phyloP scores from a whole-genome alignment of 1,284 basidiomycete species.

The Pholiota adiposa region DNA sequence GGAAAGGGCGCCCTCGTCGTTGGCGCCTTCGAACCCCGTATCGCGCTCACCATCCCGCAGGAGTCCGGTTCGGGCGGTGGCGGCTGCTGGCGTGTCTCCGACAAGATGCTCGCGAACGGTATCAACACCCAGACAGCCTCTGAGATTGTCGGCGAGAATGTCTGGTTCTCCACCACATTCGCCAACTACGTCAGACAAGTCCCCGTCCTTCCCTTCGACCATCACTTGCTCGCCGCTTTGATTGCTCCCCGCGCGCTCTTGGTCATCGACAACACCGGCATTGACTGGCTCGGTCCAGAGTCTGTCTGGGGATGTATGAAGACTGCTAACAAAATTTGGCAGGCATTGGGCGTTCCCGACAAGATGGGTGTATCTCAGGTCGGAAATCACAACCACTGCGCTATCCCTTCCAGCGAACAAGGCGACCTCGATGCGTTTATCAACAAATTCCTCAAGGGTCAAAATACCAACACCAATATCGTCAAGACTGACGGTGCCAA shows the following conservation, averaged over 20 bases:
- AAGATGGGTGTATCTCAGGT: conserved; percentile 54
- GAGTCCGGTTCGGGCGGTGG: conserved; percentile 61
- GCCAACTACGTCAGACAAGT: conserved; percentile 47
- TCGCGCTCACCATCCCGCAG: conserved; percentile 59
- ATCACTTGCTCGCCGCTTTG: conserved; percentile 53
- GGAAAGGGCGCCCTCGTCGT: conserved; percentile 60
- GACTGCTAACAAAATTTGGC: conserved; percentile 50
- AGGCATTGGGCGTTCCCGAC: conserved; percentile 50
- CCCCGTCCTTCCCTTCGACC: conserved; percentile 51
- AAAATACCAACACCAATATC: conserved; percentile 47
- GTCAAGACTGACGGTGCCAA: conserved; percentile 50
- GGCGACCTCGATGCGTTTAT: conserved; percentile 51
- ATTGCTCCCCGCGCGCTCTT: conserved; percentile 56
- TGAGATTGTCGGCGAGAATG: conserved; percentile 57
- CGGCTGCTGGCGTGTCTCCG: conserved; percentile 59
- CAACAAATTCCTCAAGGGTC: conserved; percentile 53
- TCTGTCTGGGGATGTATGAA: conserved; percentile 52
- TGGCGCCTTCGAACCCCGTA: conserved; percentile 56
- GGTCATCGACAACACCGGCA: conserved; percentile 54
- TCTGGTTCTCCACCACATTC: conserved; percentile 57
- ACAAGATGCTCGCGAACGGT: conserved; percentile 40
- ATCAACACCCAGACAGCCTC: conserved; percentile 48
- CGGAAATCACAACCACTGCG: conserved; percentile 56
- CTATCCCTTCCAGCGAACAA: conserved; percentile 48
- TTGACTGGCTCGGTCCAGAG: conserved; percentile 53